Evolutionary conservation across 73 alveolate genomes (phyloP), one percentile per base, ranked within the genome.

Genomic region (Paramecium sexaurelia): DNA sequence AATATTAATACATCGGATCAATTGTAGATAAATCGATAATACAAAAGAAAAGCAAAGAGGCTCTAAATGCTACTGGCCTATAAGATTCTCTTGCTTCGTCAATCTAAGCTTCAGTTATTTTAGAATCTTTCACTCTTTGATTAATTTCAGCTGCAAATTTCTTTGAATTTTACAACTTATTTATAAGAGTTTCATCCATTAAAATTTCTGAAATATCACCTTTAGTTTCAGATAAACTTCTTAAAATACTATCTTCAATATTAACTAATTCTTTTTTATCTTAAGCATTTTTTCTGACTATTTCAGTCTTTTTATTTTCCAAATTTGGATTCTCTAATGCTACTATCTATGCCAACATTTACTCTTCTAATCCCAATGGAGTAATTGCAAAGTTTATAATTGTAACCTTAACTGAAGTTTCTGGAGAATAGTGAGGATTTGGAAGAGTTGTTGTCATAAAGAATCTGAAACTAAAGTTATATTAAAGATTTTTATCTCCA

Each of bases 371-470:
- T 27, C 99, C 99, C 93, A 98, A 98, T 1, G 99, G 99, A n/a
- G 99, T 99, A 91, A 99, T 99, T 89, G 99, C 99, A 88, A 99
- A 99, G 94, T 99, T 99, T 6, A 99, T 98, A 39, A 99, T 93
- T 2, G 99, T 98, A 55, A 95, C 99, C 93, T 98, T 98, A 11
- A 98, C 99, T 35, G 97, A 97, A 6, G 99, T 97, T 95, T 98
- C 99, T 29, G 99, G 99, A 24, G 99, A 93, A 89, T 98, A 98
- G 92, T 98, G 99, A 36, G 99, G 99, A 93, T 98, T 98, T 5
- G 99, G 97, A 20, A 96, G 92, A 1, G 99, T 98, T 0, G 99
- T 98, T 57, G 99, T 98, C 98, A 98, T 95, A 93, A 97, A 98
- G 96, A 98, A 96, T 93, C 98, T 98, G 95, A 98, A 97, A 87